Conservation (phyloP, 768 basidiomycete species). For the Cystobasidium ongulense region DNA sequence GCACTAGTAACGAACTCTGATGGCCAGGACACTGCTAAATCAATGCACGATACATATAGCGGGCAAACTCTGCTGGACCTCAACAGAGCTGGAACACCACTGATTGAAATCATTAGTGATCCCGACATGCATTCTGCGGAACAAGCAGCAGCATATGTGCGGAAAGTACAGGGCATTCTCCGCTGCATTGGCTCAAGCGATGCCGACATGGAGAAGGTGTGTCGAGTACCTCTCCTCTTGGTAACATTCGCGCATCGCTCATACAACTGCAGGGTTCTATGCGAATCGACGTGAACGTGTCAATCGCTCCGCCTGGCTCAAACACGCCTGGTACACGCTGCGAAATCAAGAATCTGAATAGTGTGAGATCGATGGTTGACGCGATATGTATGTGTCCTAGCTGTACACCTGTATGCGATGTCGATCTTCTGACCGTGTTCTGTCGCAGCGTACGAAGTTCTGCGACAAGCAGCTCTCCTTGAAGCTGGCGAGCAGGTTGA, state of each 20-base stretch:
- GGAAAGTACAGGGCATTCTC: slow-evolving; percentile 68
- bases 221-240: background rate
- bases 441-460: slow-evolving; percentile 67
- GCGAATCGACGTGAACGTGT: slow-evolving; percentile 91
- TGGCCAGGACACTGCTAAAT: slow-evolving; percentile 82
- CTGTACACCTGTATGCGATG: background rate
- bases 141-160: slow-evolving; percentile 80
- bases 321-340: slow-evolving; percentile 60
- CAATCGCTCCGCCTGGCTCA: slow-evolving; percentile 62
- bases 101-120: slow-evolving; percentile 93
- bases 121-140: slow-evolving; percentile 89
- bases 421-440: background rate
- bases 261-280: slow-evolving; percentile 64
- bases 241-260: background rate
- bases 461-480: slow-evolving; percentile 63
- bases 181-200: slow-evolving; percentile 79
- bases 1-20: slow-evolving; percentile 31
- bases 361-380: slow-evolving; percentile 68
- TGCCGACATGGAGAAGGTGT: slow-evolving; percentile 92
- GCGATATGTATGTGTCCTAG: slow-evolving; percentile 61
- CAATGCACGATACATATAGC: slow-evolving; percentile 50
- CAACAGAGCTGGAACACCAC: slow-evolving; percentile 76
- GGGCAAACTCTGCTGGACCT: slow-evolving; percentile 64
- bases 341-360: slow-evolving; percentile 95
- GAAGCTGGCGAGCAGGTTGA: slow-evolving; percentile 48